Percentiles rank a stretch among this genome's conserved stretches.
Evolutionary conservation across 2,329 filamentous ascomycete species (phyloP).

Genomic region (Aspergillus viridinutans): DNA sequence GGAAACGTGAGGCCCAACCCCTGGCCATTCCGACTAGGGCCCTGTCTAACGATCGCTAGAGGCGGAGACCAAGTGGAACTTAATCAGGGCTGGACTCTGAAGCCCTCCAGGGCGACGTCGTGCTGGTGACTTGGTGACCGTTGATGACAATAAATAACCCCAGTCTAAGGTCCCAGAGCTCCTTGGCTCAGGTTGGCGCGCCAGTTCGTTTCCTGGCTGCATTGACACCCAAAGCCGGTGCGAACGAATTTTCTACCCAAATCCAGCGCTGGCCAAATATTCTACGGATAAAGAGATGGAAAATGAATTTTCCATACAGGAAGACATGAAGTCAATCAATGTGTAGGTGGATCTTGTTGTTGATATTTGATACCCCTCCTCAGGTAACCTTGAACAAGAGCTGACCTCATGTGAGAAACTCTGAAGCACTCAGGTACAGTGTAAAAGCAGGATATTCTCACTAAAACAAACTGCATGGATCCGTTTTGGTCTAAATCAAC

Average conservation of each 20-base stretch:
- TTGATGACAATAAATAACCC: background rate
- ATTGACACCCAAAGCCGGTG: slow-evolving; percentile 1
- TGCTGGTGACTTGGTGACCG: slow-evolving; percentile 6
- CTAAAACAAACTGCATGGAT: background rate
- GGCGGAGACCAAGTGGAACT: slow-evolving; percentile 18
- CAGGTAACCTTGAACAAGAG: background rate
- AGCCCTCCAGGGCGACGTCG: slow-evolving; percentile 6
- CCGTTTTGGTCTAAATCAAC: background rate
- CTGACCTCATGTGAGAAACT: background rate
- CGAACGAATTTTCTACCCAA: background rate
- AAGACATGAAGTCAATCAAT: background rate
- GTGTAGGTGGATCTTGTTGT: background rate
- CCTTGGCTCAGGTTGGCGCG: background rate
- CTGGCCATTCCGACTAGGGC: slow-evolving; percentile 16
- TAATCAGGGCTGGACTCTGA: slow-evolving; percentile 19
- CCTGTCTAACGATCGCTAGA: slow-evolving; percentile 22
- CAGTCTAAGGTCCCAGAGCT: background rate
- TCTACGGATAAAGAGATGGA: background rate
- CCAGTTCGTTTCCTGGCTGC: background rate
- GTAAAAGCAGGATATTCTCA: background rate
- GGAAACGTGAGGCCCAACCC: slow-evolving; percentile 15
- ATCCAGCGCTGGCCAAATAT: background rate
- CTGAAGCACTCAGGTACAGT: background rate
- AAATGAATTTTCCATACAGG: background rate
- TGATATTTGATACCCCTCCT: background rate